Conservation (phyloP, 371 early-diverging fungal genomes). For the Nematocida sp. region DNA sequence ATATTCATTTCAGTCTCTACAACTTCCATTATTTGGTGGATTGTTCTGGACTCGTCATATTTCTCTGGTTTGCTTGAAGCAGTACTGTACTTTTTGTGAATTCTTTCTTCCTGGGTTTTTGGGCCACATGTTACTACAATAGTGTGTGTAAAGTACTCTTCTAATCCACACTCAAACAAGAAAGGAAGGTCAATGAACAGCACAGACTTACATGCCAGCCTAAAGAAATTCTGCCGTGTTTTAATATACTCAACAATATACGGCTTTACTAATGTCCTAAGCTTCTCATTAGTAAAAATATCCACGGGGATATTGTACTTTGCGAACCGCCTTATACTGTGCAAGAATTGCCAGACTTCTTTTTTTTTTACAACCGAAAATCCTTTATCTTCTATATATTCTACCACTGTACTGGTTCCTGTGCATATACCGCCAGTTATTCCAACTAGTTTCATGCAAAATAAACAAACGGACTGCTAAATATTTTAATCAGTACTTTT, state of each 20-base stretch:
- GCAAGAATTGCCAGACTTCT: background rate
- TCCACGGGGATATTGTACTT: background rate
- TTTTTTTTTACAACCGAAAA: conserved; percentile 9
- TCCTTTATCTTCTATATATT: conserved; percentile 48
- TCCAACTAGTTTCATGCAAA: conserved; percentile 50
- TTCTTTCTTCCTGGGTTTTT: conserved; percentile 57
- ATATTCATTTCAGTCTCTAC: conserved; percentile 1
- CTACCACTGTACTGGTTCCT: conserved; percentile 33
- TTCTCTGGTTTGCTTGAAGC: background rate
- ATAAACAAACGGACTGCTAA: background rate
- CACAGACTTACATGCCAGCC: conserved; percentile 8
- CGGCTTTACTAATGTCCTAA: background rate
- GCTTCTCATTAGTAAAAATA: background rate
- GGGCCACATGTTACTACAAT: conserved; percentile 56
- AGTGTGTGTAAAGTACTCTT: conserved; percentile 25
- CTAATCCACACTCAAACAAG: conserved; percentile 49
- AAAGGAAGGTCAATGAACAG: conserved; percentile 49
- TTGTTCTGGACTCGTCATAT: background rate
- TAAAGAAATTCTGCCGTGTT: background rate
- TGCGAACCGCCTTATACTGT: background rate
- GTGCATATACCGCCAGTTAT: conserved; percentile 50
- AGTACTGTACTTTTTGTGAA: background rate
- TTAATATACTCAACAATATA: conserved; percentile 4
- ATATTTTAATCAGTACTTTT: conserved; percentile 1
- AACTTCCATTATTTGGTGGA: background rate